Percentiles rank a stretch among this genome's conserved stretches.
Evolutionary conservation across 306 rosid genomes (phyloP).

Genomic region (Acacia confusa): DNA sequence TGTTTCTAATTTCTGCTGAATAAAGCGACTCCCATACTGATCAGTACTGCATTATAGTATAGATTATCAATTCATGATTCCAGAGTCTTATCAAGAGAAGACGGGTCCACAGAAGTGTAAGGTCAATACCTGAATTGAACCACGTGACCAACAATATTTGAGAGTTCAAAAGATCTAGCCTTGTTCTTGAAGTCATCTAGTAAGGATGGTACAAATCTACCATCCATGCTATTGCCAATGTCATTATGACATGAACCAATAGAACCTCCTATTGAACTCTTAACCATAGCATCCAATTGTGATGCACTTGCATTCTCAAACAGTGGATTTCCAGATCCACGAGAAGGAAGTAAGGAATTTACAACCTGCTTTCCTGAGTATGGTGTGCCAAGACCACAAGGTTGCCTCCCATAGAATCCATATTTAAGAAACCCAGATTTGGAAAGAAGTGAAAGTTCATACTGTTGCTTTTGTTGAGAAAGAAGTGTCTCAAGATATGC

Average conservation of each 20-base stretch:
- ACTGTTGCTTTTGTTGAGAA: constrained; percentile 76
- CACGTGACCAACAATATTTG: constrained; percentile 75
- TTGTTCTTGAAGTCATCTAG: constrained; percentile 95
- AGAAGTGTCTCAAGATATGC: constrained; percentile 77
- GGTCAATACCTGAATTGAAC: constrained; percentile 81
- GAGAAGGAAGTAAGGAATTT: constrained; percentile 56
- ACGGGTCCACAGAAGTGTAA: constrained; percentile 22
- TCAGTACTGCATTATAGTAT: constrained; percentile 73
- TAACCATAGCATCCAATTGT: constrained; percentile 57
- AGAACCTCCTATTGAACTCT: constrained; percentile 68
- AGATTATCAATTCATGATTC: constrained; percentile 31
- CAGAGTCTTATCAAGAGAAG: constrained; percentile 26
- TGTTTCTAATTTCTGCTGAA: constrained; percentile 93
- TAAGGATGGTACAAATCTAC: constrained; percentile 62
- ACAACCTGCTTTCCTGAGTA: constrained; percentile 61
- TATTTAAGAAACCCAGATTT: constrained; percentile 60
- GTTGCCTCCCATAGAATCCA: constrained; percentile 58
- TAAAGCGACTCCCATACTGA: constrained; percentile 98
- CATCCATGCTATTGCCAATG: constrained; percentile 59
- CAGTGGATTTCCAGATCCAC: constrained; percentile 60
- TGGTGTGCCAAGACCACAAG: constrained; percentile 62
- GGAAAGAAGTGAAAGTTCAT: constrained; percentile 65
- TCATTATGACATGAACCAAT: constrained; percentile 61
- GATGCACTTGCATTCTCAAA: constrained; percentile 64
- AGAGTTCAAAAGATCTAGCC: constrained; percentile 80